Evolutionary conservation across 169 alveolate species (phyloP), one percentile per base, ranked within the genome.

Genomic region (Eimeria praecox): DNA sequence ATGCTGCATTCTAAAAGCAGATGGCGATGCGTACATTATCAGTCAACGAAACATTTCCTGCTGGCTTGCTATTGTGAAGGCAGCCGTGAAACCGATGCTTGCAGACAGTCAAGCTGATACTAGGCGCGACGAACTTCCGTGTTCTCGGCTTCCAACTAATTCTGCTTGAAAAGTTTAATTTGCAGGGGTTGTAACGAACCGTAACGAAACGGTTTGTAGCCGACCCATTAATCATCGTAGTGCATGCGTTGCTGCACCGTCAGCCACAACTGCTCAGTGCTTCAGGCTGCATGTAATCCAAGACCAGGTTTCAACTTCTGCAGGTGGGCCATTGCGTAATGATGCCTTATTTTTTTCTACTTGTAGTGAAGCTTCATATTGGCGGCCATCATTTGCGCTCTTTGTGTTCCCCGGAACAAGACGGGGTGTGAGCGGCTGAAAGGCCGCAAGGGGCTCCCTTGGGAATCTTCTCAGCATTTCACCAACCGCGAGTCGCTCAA

Each of bases 221-320:
- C n/a, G 49, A 14, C 0, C 24, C 3, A 24, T n/a, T 18, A 33
- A 0, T 10, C 49, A 33, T 1, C 49, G 80, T 46, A 82, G 93
- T 86, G 93, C 93, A 86, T 62, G 93, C 71, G 82, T 27, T 20
- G 77, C 80, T 86, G 93, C 93, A 86, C 93, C 93, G 16, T 86
- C 93, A 86, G 93, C 93, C 82, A 62, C 80, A 35, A 18, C 54
- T 18, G n/a, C 66, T 30, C 42, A 9, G 92, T 40, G 46, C 52
- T 69, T 33, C 92, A 85, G 82, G 59, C 42, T 86, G 93, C 93
- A 86, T 86, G 82, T 38, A 64, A 38, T 42, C 82, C 24, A 46
- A 27, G 54, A 24, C 56, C 44, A 4, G 14, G 38, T n/a, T 46
- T 40, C 56, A 86, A 20, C 42, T 5, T 27, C 24, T 56, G 59